Evolutionary conservation across 176 grass and related monocot species (phyloP).

Genomic region (Hyparrhenia diplandra): DNA sequence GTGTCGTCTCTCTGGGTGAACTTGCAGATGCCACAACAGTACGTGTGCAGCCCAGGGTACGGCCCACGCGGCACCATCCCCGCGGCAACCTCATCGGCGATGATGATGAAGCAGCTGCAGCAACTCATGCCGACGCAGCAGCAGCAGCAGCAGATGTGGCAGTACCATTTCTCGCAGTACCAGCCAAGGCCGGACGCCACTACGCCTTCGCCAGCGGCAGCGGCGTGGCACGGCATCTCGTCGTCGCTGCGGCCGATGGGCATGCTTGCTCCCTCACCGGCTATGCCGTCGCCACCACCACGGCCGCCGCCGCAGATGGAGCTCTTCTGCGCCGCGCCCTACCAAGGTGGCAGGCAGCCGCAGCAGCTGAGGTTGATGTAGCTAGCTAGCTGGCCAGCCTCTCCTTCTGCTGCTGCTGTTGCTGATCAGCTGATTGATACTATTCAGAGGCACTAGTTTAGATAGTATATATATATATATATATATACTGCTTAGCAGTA

Average conservation of each 20-base stretch:
- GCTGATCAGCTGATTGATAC: neutral
- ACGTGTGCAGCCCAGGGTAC: conserved; percentile 37
- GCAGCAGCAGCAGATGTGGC: conserved; percentile 48
- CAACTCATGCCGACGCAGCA: conserved; percentile 3
- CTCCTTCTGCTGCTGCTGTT: neutral
- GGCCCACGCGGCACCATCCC: neutral
- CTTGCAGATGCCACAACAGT: conserved; percentile 44
- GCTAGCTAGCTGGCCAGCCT: neutral
- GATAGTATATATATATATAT: too few species aligned
- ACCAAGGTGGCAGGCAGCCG: conserved; percentile 23
- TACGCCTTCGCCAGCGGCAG: neutral
- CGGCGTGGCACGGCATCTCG: conserved; percentile 21
- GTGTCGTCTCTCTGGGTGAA: neutral
- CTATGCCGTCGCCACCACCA: conserved; percentile 10
- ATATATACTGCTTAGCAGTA: neutral
- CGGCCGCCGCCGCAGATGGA: conserved; percentile 32
- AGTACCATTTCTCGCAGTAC: conserved; percentile 38
- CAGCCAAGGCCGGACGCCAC: conserved; percentile 15
- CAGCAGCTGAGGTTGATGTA: conserved; percentile 41
- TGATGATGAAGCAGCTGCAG: conserved; percentile 34
- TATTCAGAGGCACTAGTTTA: neutral
- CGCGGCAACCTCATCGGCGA: neutral
- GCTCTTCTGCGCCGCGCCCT: conserved; percentile 40
- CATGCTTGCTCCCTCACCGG: conserved; percentile 14
- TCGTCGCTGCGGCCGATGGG: conserved; percentile 7